These are phyloP conservation scores for Tribonema minus DNA, from an alignment of 108 stramenopile species.

Conservation along the genomic window DNA sequence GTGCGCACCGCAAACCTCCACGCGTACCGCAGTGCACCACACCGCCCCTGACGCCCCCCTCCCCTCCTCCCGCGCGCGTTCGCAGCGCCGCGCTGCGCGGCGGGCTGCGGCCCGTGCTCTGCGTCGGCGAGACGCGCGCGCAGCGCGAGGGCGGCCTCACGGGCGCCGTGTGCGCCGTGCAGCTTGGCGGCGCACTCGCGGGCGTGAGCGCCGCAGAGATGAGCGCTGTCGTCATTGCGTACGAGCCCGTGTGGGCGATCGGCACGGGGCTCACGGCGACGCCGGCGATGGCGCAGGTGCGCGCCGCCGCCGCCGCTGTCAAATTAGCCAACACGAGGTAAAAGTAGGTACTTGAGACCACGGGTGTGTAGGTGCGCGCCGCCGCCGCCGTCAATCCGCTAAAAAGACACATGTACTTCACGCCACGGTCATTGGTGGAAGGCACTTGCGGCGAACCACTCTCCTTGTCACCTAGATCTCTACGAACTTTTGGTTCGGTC, in stretches of 20 bases:
- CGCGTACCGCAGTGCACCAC: no score
- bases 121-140: slow-evolving; percentile 67
- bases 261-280: slow-evolving; percentile 53
- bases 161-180: slow-evolving; percentile 43
- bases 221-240: slow-evolving; percentile 50
- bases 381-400: no score
- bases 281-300: slow-evolving; percentile 75
- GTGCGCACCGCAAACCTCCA: no score
- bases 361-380: no score
- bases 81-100: neutral
- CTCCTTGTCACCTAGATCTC: no score
- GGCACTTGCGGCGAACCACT: no score
- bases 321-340: slow-evolving; percentile 65
- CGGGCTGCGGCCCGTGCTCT: slow-evolving; percentile 59
- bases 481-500: no score
- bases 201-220: slow-evolving; percentile 67
- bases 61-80: neutral
- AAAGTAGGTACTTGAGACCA: no score
- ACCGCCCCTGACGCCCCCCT: no score
- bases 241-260: slow-evolving; percentile 58
- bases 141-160: slow-evolving; percentile 47
- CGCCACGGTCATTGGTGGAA: no score
- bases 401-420: no score
- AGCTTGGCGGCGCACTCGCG: slow-evolving; percentile 42
- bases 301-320: slow-evolving; percentile 70